Percentiles rank a stretch among this genome's conserved stretches.
Conservation (phyloP, 164 flowering plant species). For the Umbilicus rupestris region DNA sequence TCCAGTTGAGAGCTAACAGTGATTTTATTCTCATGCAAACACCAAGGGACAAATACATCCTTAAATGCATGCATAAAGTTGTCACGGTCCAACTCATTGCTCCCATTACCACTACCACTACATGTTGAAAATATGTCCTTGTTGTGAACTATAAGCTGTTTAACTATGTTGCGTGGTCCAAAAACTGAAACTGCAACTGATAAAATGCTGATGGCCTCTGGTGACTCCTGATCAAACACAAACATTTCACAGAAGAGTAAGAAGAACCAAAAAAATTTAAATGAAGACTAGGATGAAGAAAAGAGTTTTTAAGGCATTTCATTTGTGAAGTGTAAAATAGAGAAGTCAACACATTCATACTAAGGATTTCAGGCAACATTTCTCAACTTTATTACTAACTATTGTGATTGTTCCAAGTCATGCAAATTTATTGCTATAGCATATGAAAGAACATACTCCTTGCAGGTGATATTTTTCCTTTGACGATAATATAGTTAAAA, state of each 20-base stretch:
- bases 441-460: not conserved
- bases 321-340: not conserved
- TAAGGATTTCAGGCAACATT: not conserved
- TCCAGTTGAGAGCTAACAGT: slow-evolving; percentile 52
- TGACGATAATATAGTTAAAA: not conserved
- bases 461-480: not conserved
- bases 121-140: slow-evolving; percentile 10
- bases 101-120: slow-evolving; percentile 20
- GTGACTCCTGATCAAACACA: slow-evolving; percentile 43
- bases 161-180: slow-evolving; percentile 55
- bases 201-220: slow-evolving; percentile 49
- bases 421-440: not conserved
- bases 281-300: not conserved
- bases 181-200: slow-evolving; percentile 49
- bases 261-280: not conserved
- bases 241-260: not conserved
- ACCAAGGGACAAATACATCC: slow-evolving; percentile 70
- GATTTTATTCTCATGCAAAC: slow-evolving; percentile 33
- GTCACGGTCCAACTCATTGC: slow-evolving; percentile 17
- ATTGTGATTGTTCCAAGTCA: not conserved
- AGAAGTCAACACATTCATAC: not conserved
- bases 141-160: slow-evolving; percentile 19
- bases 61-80: slow-evolving; percentile 47
- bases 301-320: not conserved
- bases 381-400: not conserved